phyloP scores from a whole-genome alignment of 768 basidiomycete species.

The Collybia mongolica region DNA sequence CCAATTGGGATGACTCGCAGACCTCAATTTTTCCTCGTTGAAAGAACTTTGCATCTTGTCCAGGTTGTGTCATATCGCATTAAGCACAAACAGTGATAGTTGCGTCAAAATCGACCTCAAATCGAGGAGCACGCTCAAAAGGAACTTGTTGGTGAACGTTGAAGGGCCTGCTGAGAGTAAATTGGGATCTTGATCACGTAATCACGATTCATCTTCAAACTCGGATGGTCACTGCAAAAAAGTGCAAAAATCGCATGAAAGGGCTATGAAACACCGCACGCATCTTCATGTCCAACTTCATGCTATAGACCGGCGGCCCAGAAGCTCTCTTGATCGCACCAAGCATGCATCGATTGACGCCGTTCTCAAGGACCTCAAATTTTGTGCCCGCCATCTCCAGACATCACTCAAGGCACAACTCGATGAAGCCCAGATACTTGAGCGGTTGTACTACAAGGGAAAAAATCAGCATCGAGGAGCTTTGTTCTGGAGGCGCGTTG shows the following conservation, averaged over 20 bases:
- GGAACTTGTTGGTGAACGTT: too few species aligned
- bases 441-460: constrained; percentile 73
- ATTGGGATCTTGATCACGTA: too few species aligned
- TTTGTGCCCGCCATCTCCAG: constrained; percentile 51
- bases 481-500: constrained; percentile 68
- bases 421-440: constrained; percentile 59
- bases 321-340: constrained; percentile 23
- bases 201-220: too few species aligned
- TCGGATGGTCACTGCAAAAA: too few species aligned
- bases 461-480: constrained; percentile 75
- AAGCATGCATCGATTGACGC: constrained; percentile 45
- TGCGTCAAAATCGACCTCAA: too few species aligned
- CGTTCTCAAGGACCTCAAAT: constrained; percentile 62
- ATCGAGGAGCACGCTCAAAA: too few species aligned
- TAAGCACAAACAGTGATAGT: too few species aligned
- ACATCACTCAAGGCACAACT: constrained; percentile 36
- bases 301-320: constrained; percentile 11
- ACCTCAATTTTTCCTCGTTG: constrained; percentile 92
- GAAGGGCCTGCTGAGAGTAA: too few species aligned
- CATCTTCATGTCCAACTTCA: constrained; percentile 4
- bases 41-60: constrained; percentile 92
- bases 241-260: too few species aligned
- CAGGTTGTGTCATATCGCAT: constrained; percentile 48
- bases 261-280: not conserved
- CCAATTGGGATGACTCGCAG: constrained; percentile 11